A percentile compares a stretch with the other conserved stretches of the same genome.
phyloP scores from a whole-genome alignment of 106 monocot genomes.

The Narthecium ossifragum region DNA sequence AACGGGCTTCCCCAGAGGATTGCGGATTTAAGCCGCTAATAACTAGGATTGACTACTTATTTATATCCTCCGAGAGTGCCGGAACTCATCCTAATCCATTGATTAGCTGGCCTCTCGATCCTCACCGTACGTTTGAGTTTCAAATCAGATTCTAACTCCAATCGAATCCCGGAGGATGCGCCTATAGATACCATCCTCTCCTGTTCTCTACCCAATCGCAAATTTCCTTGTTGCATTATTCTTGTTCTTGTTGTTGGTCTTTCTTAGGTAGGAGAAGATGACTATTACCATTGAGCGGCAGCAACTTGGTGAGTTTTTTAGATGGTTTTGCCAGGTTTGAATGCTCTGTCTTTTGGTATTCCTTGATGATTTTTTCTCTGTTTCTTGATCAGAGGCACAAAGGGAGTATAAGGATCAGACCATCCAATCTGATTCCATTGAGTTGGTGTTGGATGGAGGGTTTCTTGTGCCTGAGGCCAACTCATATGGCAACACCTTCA shows the following conservation, averaged over 20 bases:
- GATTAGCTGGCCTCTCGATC: too few species aligned
- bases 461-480: slow-evolving; percentile 72
- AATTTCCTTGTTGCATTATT: background rate
- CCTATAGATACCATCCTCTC: too few species aligned
- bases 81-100: background rate
- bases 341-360: background rate
- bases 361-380: slow-evolving; percentile 1
- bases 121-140: too few species aligned
- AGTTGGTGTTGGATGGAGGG: slow-evolving; percentile 54
- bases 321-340: background rate
- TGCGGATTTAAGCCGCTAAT: too few species aligned
- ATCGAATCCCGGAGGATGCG: too few species aligned
- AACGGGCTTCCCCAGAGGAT: too few species aligned
- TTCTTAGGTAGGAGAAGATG: slow-evolving; percentile 30
- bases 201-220: background rate
- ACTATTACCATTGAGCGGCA: slow-evolving; percentile 57
- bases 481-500: slow-evolving; percentile 75
- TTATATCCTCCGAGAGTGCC: background rate
- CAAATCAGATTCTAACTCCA: too few species aligned
- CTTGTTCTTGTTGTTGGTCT: background rate
- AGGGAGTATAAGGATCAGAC: slow-evolving; percentile 12
- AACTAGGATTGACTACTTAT: too few species aligned
- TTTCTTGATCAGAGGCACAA: slow-evolving; percentile 4
- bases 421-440: slow-evolving; percentile 9
- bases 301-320: slow-evolving; percentile 25